Evolutionary conservation across 805 yeast genomes (phyloP).

Genomic region (Lachancea lanzarotensis): DNA sequence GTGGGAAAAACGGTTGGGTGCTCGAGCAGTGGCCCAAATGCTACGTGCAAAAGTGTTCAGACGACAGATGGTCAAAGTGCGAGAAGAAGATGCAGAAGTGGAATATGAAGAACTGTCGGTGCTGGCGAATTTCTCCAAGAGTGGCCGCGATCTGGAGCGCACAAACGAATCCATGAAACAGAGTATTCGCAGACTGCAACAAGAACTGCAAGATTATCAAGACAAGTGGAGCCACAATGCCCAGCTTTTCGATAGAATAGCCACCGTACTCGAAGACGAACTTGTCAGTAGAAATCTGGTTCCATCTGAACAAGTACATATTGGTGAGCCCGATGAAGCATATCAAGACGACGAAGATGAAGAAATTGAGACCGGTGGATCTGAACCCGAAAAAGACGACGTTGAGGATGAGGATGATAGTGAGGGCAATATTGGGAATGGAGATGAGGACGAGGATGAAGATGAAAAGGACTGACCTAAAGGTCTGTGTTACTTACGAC

Average conservation of each 20-base stretch:
- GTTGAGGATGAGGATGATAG: conserved; percentile 6
- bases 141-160: conserved; percentile 22
- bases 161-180: conserved; percentile 21
- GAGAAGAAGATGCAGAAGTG: conserved; percentile 6
- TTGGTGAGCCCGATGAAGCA: too few species aligned
- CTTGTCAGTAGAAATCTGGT: conserved; percentile 17
- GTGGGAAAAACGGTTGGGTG: conserved; percentile 27
- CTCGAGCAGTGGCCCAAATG: conserved; percentile 17
- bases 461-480: neutral
- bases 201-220: conserved; percentile 21
- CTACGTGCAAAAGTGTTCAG: conserved; percentile 19
- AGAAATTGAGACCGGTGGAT: conserved; percentile 3
- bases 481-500: neutral
- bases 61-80: neutral
- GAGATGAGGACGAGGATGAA: neutral
- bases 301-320: too few species aligned
- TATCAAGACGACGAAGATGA: conserved; percentile 4
- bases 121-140: conserved; percentile 17
- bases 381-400: conserved; percentile 5
- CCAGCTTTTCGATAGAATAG: conserved; percentile 23
- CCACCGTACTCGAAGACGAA: conserved; percentile 23
- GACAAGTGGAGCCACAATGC: conserved; percentile 30
- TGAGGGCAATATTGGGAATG: neutral
- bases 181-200: conserved; percentile 19
- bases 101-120: conserved; percentile 4